Evolutionary conservation across 495 filamentous ascomycete genomes (phyloP), one percentile per base, ranked within the genome.

Genomic region (Mytilinidion resinicola): DNA sequence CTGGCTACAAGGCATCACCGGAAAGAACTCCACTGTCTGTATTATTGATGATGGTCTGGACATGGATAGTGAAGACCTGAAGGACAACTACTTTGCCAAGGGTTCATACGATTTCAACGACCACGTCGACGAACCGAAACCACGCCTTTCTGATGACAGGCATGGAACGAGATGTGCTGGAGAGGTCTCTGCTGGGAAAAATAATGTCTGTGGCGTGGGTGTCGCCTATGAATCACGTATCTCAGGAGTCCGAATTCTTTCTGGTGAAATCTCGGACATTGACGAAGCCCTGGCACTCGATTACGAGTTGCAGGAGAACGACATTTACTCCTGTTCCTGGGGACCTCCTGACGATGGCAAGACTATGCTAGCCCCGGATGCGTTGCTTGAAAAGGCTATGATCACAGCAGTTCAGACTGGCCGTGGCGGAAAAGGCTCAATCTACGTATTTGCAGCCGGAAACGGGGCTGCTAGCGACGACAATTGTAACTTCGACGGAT

Each of bases 281-380:
- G 93, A 98, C 65, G 93, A 98, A 73, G 92, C 93, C 30, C 76
- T 84, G 1, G 87, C 93, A 19, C 85, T 98, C 79, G 96, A 95
- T 74, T 96, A 90, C 72, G 89, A 83, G 21, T 93, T 81, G 66
- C 84, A 96, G 62, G 77, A 89, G 39, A 98, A 96, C 67, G 86
- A 96, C 58, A 96, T 98, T 46, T 98, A 96, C 72, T 98, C 93
- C 9, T 98, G 93, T 73, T 96, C 92, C 0, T 98, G 93, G 93
- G 93, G 93, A 0, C 93, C 93, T 34, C 88, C 88, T 4, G 93
- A 98, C 64, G 91, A 96, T 69, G 93, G 93, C 43, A 73, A 79
- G 52, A 87, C 88, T 11, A 98, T 98, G 93, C 95, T 96, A 56
- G 89, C 85, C 0, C 93, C 93, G 1, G 90, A 90, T 4, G 80